Evolutionary conservation across 352 stramenopile species (phyloP), one percentile per base, ranked within the genome.

Genomic region (Pythium oligandrum): DNA sequence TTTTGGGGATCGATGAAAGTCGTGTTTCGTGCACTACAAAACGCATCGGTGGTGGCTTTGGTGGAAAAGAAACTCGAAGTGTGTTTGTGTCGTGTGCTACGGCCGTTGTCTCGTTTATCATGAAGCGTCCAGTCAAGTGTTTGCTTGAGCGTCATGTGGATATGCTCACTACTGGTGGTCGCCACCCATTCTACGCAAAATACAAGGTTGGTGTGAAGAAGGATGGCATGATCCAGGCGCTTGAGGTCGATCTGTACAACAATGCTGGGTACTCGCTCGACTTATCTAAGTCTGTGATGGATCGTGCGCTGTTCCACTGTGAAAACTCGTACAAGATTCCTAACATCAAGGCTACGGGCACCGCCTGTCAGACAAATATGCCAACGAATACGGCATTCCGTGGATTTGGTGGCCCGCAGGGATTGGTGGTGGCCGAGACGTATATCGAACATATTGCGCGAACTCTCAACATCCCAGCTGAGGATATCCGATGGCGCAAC

Each of bases 41-140:
- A 70, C 80, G 96, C 33, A 96, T 98, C 66, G 96, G 96, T 44
- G 96, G 96, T 55, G 96, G 90, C 8, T 99, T 99, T 71, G 96
- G 96, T 36, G 96, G 95, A 36, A 98, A 98, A 66, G 93, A 98
- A 67, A 98, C 94, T 6, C 78, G 92, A 6, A 97, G 71, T 38
- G 86, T 75, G 40, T 98, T 98, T 64, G 72, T 95, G 1, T 91
- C 92, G 31, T 96, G 84, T 43, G 93, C 94, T 3, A 86, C 88
- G 37, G 92, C 95, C 7, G 75, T 98, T 32, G 93, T 88, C 2
- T 91, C 92, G 1, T 89, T 97, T 57, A 48, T 91, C 2, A 83
- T 90, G 44, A 88, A 93, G 64, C 63, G 82, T 7, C 90, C 95
- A 8, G 92, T 98, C 32, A 87, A 93, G 38, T 75, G 97, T 40